Evolutionary conservation across 176 grass and related monocot genomes (phyloP).

Genomic region (Paspalum notatum): DNA sequence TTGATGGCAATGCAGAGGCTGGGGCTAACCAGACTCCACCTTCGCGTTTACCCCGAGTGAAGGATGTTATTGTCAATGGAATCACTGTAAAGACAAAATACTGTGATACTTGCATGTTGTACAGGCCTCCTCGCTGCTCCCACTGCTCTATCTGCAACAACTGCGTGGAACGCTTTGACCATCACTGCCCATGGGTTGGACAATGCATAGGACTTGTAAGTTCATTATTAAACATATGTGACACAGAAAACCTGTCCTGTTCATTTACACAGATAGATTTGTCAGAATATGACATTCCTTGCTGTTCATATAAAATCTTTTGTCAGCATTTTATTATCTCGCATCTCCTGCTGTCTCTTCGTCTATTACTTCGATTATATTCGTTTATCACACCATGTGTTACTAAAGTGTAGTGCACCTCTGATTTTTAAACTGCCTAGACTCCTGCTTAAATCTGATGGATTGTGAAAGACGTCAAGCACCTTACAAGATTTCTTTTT

Average conservation of each 20-base stretch:
- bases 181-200: slow-evolving; percentile 97
- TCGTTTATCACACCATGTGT: neutral
- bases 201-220: slow-evolving; percentile 96
- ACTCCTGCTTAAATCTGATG: slow-evolving; percentile 29
- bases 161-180: slow-evolving; percentile 91
- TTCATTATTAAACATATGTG: slow-evolving; percentile 34
- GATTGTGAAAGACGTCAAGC: neutral
- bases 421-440: neutral
- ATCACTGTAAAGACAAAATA: slow-evolving; percentile 91
- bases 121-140: slow-evolving; percentile 93
- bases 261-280: neutral
- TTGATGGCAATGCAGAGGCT: slow-evolving; percentile 62
- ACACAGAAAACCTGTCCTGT: slow-evolving; percentile 11
- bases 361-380: slow-evolving; percentile 14
- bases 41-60: slow-evolving; percentile 69
- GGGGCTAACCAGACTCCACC: slow-evolving; percentile 74
- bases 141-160: slow-evolving; percentile 98
- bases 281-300: neutral
- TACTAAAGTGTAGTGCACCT: neutral
- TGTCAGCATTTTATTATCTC: neutral
- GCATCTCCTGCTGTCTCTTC: slow-evolving; percentile 2
- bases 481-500: slow-evolving; percentile 37
- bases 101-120: slow-evolving; percentile 95
- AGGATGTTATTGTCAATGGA: slow-evolving; percentile 86
- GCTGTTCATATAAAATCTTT: neutral